Evolutionary conservation across 1,139 yeast genomes (phyloP).

Genomic region (Yamadazyma sp.): DNA sequence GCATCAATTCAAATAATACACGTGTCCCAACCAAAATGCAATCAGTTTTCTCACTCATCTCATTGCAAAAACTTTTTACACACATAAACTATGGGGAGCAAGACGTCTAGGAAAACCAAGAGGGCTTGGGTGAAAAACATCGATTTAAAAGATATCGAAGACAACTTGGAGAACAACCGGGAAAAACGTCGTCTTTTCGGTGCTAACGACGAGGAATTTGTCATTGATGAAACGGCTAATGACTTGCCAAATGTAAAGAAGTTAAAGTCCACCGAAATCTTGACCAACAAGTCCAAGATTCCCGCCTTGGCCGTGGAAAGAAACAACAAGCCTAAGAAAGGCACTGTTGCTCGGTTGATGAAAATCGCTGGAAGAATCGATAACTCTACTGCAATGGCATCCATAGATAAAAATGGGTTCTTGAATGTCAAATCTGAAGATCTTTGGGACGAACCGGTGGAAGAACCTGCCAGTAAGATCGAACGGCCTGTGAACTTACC

Average conservation of each 20-base stretch:
- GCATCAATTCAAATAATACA: no score
- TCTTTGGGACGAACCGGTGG: conserved; percentile 57
- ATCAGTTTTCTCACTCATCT: background rate
- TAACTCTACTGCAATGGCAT: conserved; percentile 51
- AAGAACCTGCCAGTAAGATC: conserved; percentile 17
- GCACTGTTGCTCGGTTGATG: conserved; percentile 69
- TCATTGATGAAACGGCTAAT: conserved; percentile 55
- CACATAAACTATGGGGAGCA: conserved; percentile 11
- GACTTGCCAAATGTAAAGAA: conserved; percentile 30
- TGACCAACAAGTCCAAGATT: conserved; percentile 75
- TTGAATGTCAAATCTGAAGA: conserved; percentile 54
- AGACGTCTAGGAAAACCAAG: conserved; percentile 80
- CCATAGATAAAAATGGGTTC: conserved; percentile 63
- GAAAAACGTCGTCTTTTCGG: conserved; percentile 72
- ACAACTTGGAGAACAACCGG: conserved; percentile 64
- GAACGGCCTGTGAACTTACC: conserved; percentile 26
- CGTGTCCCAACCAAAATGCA: no score
- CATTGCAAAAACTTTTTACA: background rate
- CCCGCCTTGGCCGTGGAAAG: conserved; percentile 51
- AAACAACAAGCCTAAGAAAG: conserved; percentile 46
- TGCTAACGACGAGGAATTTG: conserved; percentile 49
- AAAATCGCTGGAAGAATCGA: conserved; percentile 83
- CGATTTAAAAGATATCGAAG: conserved; percentile 76
- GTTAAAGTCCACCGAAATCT: conserved; percentile 72
- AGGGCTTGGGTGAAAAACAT: conserved; percentile 96